Base-by-base conservation (phyloP, 176 grass and related monocot genomes). In the Oryza longistaminata region DNA sequence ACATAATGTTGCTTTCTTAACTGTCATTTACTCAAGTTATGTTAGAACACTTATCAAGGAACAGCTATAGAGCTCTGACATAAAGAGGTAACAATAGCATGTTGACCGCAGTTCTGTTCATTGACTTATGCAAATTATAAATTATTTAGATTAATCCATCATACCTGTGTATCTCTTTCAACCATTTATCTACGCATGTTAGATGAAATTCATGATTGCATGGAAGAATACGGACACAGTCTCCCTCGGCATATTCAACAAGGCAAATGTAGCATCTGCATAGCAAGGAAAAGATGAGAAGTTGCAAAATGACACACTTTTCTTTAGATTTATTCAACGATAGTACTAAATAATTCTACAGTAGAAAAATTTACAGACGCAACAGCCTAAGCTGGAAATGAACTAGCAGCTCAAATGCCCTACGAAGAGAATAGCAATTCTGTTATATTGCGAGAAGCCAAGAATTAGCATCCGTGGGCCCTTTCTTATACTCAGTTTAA, bases 161-260 rank as follows among this genome's bases (percentile, higher is more conserved):
- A 82, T 93, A 99, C 96, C 96, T 96, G 80, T 99, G 96, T 86
- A 96, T 96, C 76, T 99, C 96, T 90, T 96, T 99, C 73, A 99
- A 78, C 96, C 93, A 99, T 90, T 99, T 99, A 80, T 99, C 96
- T 92, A 96, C 89, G 92, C 96, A 99, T 74, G 91, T 89, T 85
- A 90, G 83, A 91, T 99, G 96, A 86, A 99, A 99, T 64, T 99
- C 96, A 76, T 99, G 96, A 89, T 87, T 94, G 79, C 93, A 99
- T 33, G 96, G 96, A 37, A 96, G 86, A 81, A 99, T 87, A 52
- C 96, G 91, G 52, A 99, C 78, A 68, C 78, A 87, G 65, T 99
- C 96, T 86, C 93, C 96, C 86, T 94, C 96, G 75, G 94, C 96
- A 80, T 99, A 99, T 91, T 99, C 96, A 85, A 96, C 88, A 69